Percentiles rank a stretch among this genome's conserved stretches.
Conservation (phyloP, 768 basidiomycete genomes). For the Mrakia blollopis region DNA sequence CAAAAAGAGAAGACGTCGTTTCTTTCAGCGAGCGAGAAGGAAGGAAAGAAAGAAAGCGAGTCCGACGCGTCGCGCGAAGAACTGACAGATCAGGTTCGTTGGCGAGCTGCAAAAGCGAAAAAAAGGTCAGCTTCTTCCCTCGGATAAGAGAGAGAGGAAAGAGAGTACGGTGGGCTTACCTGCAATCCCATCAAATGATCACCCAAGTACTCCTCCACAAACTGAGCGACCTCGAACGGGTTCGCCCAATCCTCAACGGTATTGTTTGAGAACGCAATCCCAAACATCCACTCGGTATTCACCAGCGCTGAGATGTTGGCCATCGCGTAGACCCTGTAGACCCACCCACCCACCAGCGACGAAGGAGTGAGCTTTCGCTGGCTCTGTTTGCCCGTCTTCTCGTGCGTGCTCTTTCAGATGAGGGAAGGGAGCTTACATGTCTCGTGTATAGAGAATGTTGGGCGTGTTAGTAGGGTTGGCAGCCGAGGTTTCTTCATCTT, state of each 20-base stretch:
- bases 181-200: slow-evolving; percentile 62
- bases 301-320: slow-evolving; percentile 57
- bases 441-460: slow-evolving; percentile 42
- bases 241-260: slow-evolving; percentile 50
- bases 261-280: slow-evolving; percentile 56
- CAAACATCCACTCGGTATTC: slow-evolving; percentile 61
- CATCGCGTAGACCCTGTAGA: slow-evolving; percentile 50
- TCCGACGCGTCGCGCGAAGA: neutral
- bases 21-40: neutral
- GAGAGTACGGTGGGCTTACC: neutral
- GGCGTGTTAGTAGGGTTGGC: slow-evolving; percentile 39
- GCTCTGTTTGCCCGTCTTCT: neutral
- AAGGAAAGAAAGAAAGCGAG: neutral
- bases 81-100: slow-evolving; percentile 71
- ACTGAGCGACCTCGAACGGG: slow-evolving; percentile 52
- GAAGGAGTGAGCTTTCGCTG: neutral
- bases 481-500: neutral
- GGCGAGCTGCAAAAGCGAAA: slow-evolving; percentile 46
- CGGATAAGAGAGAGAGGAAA: neutral
- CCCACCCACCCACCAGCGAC: neutral
- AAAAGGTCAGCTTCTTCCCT: neutral
- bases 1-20: too few relatives aligned
- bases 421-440: slow-evolving; percentile 32
- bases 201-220: slow-evolving; percentile 61
- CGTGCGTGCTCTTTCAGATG: too few relatives aligned